Evolutionary conservation across 2,329 filamentous ascomycete genomes (phyloP), one percentile per base, ranked within the genome.

Genomic region (Talaromyces rugulosus): DNA sequence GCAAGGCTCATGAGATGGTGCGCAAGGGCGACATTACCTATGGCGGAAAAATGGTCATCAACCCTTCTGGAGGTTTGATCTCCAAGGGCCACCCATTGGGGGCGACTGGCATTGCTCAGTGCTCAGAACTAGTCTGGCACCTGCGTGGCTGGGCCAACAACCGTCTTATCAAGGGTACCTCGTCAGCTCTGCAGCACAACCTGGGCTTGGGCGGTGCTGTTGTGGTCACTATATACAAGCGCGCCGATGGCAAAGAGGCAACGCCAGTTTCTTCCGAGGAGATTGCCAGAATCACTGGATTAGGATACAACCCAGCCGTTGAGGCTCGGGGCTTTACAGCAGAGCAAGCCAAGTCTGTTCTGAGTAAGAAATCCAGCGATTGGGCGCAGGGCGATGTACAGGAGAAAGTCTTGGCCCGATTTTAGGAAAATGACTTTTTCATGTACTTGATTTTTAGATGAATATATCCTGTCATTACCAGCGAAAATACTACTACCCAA

Each of bases 91-190:
- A 98, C 75, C 94, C 95, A 0, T 87, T 98, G 4, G 94, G 94
- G 36, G 94, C 94, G 0, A 96, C 92, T 0, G 94, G 95, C n/a
- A 84, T 98, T 58, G 95, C 94, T 12, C 94, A 98, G 79, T 97
- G 93, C 73, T 91, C 94, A 5, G 94, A 98, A 80, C 82, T 98
- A 12, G 90, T 96, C 31, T 98, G 94, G 94, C 94, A 98, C 72
- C 82, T 98, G 69, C 86, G 94, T 66, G 94, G 94, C 12, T 97
- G 94, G 94, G 94, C 94, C 23, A 96, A 95, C 78, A 97, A 97
- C 81, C 85, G 94, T 47, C 80, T 87, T 16, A 83, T 90, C 1
- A 80, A 85, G 23, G 82, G 83, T 62, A 95, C 92, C 0, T 85
- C 80, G 64, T 87, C 86, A 62, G 90, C 89, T 62, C 80, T 98